Evolutionary conservation across 116 monocot species (phyloP).

Genomic region (Thalassia testudinum): DNA sequence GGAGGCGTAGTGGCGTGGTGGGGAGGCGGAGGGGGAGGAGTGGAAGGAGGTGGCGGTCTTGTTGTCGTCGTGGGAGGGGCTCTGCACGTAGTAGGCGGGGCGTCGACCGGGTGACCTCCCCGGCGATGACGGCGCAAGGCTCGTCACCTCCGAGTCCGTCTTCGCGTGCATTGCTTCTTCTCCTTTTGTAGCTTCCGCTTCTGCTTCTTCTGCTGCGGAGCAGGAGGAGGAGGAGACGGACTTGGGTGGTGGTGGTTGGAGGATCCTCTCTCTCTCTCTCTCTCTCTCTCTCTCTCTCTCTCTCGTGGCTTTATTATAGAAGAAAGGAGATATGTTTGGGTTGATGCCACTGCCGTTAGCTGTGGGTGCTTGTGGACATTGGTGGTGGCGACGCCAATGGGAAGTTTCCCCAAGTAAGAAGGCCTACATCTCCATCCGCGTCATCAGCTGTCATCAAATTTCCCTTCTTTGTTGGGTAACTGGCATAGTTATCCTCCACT

Average conservation of each 20-base stretch:
- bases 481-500: too few relatives aligned
- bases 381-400: too few relatives aligned
- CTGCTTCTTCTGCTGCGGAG: not conserved
- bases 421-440: too few relatives aligned
- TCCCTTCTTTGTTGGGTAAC: too few relatives aligned
- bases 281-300: not conserved
- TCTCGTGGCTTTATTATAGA: too few relatives aligned
- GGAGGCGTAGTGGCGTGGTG: conserved; percentile 42
- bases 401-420: too few relatives aligned
- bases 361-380: too few relatives aligned
- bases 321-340: too few relatives aligned
- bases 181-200: not conserved
- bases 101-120: conserved; percentile 26
- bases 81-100: conserved; percentile 53
- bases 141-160: conserved; percentile 70
- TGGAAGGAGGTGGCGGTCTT: conserved; percentile 23
- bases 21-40: conserved; percentile 42
- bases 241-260: too few relatives aligned
- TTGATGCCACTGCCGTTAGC: too few relatives aligned
- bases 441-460: too few relatives aligned
- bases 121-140: conserved; percentile 47
- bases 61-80: conserved; percentile 55
- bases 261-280: not conserved
- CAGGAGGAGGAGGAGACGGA: not conserved
- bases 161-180: conserved; percentile 23